Conservation (phyloP, 495 filamentous ascomycete species). For the Podospora comata region DNA sequence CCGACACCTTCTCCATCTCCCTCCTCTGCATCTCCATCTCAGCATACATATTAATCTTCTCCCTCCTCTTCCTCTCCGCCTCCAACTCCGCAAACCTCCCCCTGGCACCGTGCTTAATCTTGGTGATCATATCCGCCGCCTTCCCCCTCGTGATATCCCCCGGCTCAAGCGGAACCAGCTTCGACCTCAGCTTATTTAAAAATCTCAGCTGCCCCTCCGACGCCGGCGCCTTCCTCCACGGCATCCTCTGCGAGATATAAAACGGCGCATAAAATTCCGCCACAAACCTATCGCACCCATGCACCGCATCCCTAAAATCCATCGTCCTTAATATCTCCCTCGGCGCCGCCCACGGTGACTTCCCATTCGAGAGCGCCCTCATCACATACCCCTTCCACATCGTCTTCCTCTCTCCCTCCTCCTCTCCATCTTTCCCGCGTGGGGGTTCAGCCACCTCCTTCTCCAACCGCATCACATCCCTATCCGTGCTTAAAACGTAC, state of each 20-base stretch:
- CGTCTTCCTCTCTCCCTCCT: conserved; percentile 15
- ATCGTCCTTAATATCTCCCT: conserved; percentile 57
- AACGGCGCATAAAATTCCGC: conserved; percentile 54
- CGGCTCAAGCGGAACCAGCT: conserved; percentile 52
- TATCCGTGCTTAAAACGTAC: conserved; percentile 60
- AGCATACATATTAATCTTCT: conserved; percentile 40
- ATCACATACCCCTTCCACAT: conserved; percentile 39
- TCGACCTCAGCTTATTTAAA: conserved; percentile 62
- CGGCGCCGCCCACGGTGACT: conserved; percentile 61
- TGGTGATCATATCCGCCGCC: conserved; percentile 90
- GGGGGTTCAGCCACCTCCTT: conserved; percentile 10
- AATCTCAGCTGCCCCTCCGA: conserved; percentile 66
- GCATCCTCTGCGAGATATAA: conserved; percentile 55
- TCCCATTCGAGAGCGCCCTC: conserved; percentile 38
- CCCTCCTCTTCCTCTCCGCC: conserved; percentile 46
- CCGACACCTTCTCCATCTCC: conserved; percentile 54
- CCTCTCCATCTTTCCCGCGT: conserved; percentile 17
- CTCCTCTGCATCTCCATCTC: conserved; percentile 42
- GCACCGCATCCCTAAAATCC: conserved; percentile 68
- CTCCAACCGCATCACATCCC: conserved; percentile 66
- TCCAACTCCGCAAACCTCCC: conserved; percentile 59
- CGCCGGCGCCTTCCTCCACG: conserved; percentile 67
- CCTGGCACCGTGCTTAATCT: conserved; percentile 77
- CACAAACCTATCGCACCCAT: conserved; percentile 80
- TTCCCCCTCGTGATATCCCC: conserved; percentile 69